phyloP scores from a whole-genome alignment of 2,329 filamentous ascomycete genomes.

The Monosporascus cannonballus region DNA sequence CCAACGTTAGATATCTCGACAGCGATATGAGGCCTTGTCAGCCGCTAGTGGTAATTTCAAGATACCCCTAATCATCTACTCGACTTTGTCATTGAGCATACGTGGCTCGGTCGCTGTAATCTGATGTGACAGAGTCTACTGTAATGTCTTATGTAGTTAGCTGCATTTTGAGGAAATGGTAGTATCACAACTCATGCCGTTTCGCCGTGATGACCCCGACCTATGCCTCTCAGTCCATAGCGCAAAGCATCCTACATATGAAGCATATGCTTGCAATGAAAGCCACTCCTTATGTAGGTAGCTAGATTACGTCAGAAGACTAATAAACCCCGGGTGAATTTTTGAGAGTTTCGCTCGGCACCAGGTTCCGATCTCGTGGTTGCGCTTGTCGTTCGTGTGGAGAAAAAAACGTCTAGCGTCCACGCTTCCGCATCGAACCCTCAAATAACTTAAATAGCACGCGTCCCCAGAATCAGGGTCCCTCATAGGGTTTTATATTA shows the following conservation, averaged over 20 bases:
- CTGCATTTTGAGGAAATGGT: no score
- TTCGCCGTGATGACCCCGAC: no score
- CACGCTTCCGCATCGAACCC: not conserved
- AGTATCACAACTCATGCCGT: no score
- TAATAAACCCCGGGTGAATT: no score
- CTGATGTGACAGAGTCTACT: no score
- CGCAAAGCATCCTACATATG: no score
- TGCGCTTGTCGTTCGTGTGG: not conserved
- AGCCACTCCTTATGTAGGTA: no score
- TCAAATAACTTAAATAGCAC: not conserved
- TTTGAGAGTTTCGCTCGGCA: no score
- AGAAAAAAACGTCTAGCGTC: not conserved
- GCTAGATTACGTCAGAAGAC: no score
- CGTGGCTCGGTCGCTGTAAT: not conserved
- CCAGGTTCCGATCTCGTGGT: not conserved
- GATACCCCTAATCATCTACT: slow-evolving; percentile 4
- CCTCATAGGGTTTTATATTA: not conserved
- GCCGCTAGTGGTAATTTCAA: slow-evolving; percentile 6
- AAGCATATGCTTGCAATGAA: no score
- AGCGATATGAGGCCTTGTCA: not conserved
- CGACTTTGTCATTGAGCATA: not conserved
- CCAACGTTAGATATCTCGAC: not conserved
- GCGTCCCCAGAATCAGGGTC: not conserved
- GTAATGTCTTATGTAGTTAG: no score
- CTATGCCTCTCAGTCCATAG: no score